phyloP scores from a whole-genome alignment of 2,329 filamentous ascomycete species.

The Knufia fluminis region DNA sequence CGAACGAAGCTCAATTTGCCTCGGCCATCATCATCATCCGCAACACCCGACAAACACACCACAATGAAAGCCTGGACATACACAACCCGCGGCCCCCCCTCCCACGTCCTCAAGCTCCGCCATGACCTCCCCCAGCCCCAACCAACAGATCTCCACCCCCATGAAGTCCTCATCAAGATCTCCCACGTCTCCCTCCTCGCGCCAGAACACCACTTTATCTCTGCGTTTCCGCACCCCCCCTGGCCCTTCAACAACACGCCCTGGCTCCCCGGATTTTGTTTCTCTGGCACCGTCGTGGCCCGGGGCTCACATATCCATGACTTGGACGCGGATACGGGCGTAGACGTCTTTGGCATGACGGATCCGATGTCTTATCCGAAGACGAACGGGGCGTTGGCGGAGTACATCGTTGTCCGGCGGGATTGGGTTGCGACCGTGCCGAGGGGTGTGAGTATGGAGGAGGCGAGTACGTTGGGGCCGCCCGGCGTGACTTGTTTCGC shows the following conservation, averaged over 20 bases:
- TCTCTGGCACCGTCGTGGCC: constrained; percentile 11
- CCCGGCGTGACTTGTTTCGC: constrained; percentile 9
- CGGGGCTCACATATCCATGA: no score
- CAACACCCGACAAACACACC: no score
- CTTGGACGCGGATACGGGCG: constrained; percentile 3
- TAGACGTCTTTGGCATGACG: constrained; percentile 11
- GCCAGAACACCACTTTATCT: constrained; percentile 6
- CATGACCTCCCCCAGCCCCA: constrained; percentile 11
- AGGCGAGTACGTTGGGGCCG: constrained; percentile 5
- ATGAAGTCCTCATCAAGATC: constrained; percentile 14
- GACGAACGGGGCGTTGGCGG: constrained; percentile 11
- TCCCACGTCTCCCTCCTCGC: constrained; percentile 10
- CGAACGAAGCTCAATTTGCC: no score
- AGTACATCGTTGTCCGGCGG: constrained; percentile 9
- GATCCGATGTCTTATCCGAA: constrained; percentile 5
- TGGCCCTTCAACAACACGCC: constrained; percentile 11
- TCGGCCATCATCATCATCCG: no score
- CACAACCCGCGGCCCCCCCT: constrained; percentile 9
- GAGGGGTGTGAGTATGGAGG: constrained; percentile 5
- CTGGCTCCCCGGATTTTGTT: constrained; percentile 12
- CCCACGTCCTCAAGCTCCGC: constrained; percentile 10
- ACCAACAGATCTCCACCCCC: neutral
- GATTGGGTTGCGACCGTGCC: neutral
- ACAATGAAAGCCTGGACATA: constrained; percentile 14
- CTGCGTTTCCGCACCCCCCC: no score